Evolutionary conservation across 2,329 filamentous ascomycete genomes (phyloP), one percentile per base, ranked within the genome.

Genomic region (Venturia pyrina): DNA sequence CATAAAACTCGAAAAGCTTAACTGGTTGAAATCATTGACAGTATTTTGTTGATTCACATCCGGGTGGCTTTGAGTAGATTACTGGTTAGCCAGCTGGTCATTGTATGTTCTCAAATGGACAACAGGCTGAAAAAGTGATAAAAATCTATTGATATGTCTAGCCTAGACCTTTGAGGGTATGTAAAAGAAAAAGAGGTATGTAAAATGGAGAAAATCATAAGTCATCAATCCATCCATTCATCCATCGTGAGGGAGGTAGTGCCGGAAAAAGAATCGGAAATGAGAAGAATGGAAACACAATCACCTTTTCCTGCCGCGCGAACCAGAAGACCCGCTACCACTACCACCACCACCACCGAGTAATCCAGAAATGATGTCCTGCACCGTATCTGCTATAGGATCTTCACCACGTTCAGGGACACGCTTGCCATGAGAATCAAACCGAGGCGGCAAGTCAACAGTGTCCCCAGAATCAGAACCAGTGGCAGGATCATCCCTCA

Each of bases 311-410:
- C 60, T 62, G 13, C 60, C 43, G 17, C 40, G 32, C 17, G n/a
- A 43, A 8, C 60, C 60, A 41, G 60, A 28, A 41, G 60, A 62
- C 37, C 50, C 63, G 24, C 62, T 44, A 44, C 63, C 48, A 32
- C 63, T 48, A 46, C 62, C 28, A 44, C 63, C 48, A 32, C 63
- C 50, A 46, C 48, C 53, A 65, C 63, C 63, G 43, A 65, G 53
- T 24, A 65, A 53, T 21, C 43, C 53, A 41, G 37, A 48, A n/a
- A 50, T 50, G 5, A 65, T 28, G 41, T 59, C 41, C 34, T 65
- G 48, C 44, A 65, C 93, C n/a, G 46, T 57, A 41, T 66, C 66
- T 1, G 66, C 66, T 13, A 67, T 24, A 10, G 34, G 62, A 50
- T 67, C 66, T n/a, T 67, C 65, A 24, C 66, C 66, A 8, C 66